Evolutionary conservation across 306 rosid genomes (phyloP), one percentile per base, ranked within the genome.

Genomic region (Fagus crenata): DNA sequence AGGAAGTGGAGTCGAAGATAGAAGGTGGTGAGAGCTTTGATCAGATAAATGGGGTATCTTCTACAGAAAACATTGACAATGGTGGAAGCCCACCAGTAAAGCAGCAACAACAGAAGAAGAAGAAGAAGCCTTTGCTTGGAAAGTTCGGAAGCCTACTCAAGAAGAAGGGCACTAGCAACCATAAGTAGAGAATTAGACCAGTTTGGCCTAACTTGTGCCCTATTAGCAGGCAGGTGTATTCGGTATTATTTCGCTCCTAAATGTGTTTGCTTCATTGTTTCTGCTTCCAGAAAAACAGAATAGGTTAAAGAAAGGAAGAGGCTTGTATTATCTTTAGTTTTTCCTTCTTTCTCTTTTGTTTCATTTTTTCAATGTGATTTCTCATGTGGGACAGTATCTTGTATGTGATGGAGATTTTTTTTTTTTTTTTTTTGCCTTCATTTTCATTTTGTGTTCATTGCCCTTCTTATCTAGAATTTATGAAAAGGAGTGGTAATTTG

Each of bases 61-160:
- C 83, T 28, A 82, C 87, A 3, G 93, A 87, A 69, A 85, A 73
- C 56, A 56, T 69, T 15, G 89, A 86, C 6, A 90, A 84, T 17
- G 69, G 89, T 17, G 86, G 81, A 72, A 82, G 42, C 84, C 87
- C 97, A 3, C 97, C 96, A 28, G 75, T 89, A 68, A 95, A 90
- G 85, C 85, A 82, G 77, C 93, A 84, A 75, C 98, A 82, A 79
- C 82, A 69, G 84, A 89, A 92, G 88, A 95, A 93, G 83, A 86
- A 86, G 92, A 95, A 90, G 91, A 95, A 89, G 86, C 89, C 99
- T 37, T 88, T 92, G 70, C 93, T 95, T 56, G 88, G 85, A 33
- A 95, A 95, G 81, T 90, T 95, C 17, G 99, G 99, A 78, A 89
- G 94, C 85, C 89, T 95, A 61, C 89, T 95, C 41, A 95, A 95